Evolutionary conservation across 2,329 filamentous ascomycete species (phyloP), one percentile per base, ranked within the genome.

Genomic region (Fusarium chlamydosporum): DNA sequence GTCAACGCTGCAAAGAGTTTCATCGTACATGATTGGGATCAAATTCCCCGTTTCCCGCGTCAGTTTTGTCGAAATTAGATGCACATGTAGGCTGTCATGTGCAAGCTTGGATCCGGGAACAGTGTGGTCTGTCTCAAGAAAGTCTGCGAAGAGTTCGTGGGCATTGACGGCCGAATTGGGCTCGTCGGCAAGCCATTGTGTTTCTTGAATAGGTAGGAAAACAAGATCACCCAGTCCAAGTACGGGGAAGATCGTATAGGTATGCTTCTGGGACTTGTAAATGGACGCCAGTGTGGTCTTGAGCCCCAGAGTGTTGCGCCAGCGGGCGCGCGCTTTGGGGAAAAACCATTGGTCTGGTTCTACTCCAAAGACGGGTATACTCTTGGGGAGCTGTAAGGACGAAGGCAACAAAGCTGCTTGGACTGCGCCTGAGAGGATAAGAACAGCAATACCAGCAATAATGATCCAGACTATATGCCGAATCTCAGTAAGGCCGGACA

Each of bases 131-230:
- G 5, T 47, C 45, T 47, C 31, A 26, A 47, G 35, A 35, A 47
- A 47, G 45, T 47, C 45, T 47, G 45, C 45, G 29, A 35, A 47
- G 18, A 47, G 45, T 35, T 35, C 45, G 31, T 47, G 45, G 45
- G 45, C 31, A 35, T 47, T 23, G 18, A 35, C 31, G 31, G 31
- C 45, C 13, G 45, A 47, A 47, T 47, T 35, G 45, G 45, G 31
- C 31, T 47, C 29, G 18, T 35, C 45, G 29, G 45, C 45, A 35
- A 35, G 45, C 45, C 45, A 47, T 47, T 47, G 31, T 35, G 45
- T 26, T 47, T 47, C 45, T 47, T 47, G 31, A 47, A 47, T 7
- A 35, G 45, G 45, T 34, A 47, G 31, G 16, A 47, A 47, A 34
- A 47, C 8, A 35, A 47, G 45, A 35, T 47, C 45, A 23, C 45